phyloP scores from a whole-genome alignment of 495 filamentous ascomycete species.

The Xylaria flabelliformis region DNA sequence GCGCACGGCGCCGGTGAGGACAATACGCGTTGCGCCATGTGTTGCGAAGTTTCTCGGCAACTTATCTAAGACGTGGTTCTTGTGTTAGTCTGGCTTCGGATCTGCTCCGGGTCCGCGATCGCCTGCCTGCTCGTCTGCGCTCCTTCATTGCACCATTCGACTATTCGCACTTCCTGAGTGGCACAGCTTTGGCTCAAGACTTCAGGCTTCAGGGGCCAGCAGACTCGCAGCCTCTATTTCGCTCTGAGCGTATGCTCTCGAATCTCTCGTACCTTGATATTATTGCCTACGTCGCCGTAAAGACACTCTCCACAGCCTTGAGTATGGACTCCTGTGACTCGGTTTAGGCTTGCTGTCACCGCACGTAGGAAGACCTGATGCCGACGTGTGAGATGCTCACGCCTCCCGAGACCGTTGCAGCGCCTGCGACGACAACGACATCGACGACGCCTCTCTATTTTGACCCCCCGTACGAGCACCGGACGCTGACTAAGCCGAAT shows the following conservation, averaged over 20 bases:
- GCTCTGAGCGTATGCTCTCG: neutral
- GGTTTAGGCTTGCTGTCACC: constrained; percentile 20
- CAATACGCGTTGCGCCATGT: constrained; percentile 35
- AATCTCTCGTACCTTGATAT: neutral
- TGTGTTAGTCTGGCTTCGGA: constrained; percentile 30
- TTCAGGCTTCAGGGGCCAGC: neutral
- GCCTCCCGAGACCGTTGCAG: constrained; percentile 32
- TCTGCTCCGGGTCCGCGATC: constrained; percentile 20
- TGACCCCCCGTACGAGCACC: constrained; percentile 34
- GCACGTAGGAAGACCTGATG: constrained; percentile 19
- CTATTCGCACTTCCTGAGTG: constrained; percentile 13
- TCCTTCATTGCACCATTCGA: constrained; percentile 1
- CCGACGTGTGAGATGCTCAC: constrained; percentile 37
- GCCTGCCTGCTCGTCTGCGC: constrained; percentile 12
- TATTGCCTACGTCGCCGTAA: neutral
- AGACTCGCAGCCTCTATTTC: neutral
- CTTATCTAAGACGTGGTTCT: constrained; percentile 36
- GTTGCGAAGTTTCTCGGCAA: constrained; percentile 32
- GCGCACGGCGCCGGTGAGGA: constrained; percentile 26
- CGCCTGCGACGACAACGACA: constrained; percentile 36
- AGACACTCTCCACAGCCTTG: neutral
- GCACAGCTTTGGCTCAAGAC: neutral
- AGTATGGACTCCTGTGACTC: constrained; percentile 26
- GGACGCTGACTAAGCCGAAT: constrained; percentile 33
- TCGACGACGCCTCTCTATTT: constrained; percentile 41